phyloP scores from a whole-genome alignment of 805 yeast genomes.

The Cyberlindnera japonica region DNA sequence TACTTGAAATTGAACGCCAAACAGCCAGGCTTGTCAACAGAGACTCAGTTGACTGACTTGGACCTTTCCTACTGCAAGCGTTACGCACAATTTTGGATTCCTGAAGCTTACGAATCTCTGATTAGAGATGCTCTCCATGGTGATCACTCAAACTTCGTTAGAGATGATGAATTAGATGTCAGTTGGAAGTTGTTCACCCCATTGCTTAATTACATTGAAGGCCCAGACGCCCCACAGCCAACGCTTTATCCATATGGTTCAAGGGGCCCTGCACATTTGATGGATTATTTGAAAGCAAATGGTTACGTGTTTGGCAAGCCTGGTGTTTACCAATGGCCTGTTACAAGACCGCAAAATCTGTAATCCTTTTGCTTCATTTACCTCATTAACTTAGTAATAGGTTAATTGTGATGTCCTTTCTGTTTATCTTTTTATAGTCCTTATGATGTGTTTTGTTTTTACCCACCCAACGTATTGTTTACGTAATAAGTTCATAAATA shows the following conservation, averaged over 20 bases:
- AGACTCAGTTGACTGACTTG: constrained; percentile 81
- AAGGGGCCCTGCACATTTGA: constrained; percentile 75
- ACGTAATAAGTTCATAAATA: no score
- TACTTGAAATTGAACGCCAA: constrained; percentile 91
- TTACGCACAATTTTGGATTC: constrained; percentile 87
- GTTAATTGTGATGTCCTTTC: not conserved
- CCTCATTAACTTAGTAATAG: no score
- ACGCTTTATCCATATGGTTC: constrained; percentile 80
- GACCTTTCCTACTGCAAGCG: constrained; percentile 82
- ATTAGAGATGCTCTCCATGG: constrained; percentile 87
- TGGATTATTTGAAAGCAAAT: constrained; percentile 57
- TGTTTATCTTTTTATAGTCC: not conserved
- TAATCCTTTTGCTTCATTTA: constrained; percentile 1
- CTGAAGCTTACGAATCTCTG: constrained; percentile 96
- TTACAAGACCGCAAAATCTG: constrained; percentile 46
- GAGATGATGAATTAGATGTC: constrained; percentile 94
- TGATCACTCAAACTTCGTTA: constrained; percentile 94
- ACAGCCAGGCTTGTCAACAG: constrained; percentile 85
- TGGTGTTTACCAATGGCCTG: constrained; percentile 87
- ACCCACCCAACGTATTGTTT: no score
- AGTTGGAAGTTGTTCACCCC: constrained; percentile 96
- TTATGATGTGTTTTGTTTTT: not conserved
- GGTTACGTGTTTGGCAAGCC: constrained; percentile 67
- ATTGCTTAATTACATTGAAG: constrained; percentile 73
- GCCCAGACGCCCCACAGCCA: constrained; percentile 63